A percentile compares a stretch with the other conserved stretches of the same genome.
Evolutionary conservation across 1,139 yeast species (phyloP).

Genomic region (Blastobotrys buckinghamii): DNA sequence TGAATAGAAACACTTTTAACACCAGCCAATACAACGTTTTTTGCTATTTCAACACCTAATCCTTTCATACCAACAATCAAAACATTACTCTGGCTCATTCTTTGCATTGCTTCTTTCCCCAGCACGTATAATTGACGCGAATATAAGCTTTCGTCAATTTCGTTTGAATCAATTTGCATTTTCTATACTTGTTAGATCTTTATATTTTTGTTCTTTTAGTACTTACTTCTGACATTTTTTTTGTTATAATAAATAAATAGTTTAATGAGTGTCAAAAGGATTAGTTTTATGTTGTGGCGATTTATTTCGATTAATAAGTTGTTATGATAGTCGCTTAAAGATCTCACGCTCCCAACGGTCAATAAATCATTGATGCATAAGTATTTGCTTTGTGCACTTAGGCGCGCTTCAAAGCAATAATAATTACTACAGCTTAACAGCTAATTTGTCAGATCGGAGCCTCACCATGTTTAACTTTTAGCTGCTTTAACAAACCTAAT

Average conservation of each 20-base stretch:
- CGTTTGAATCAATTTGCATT: constrained; percentile 37
- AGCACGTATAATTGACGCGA: constrained; percentile 92
- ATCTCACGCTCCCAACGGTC: background rate
- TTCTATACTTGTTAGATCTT: background rate
- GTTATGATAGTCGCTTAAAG: no score
- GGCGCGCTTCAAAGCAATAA: no score
- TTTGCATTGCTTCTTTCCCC: constrained; percentile 96
- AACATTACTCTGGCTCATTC: constrained; percentile 90
- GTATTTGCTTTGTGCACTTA: no score
- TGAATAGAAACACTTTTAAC: constrained; percentile 86
- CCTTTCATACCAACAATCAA: constrained; percentile 85
- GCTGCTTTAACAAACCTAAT: no score
- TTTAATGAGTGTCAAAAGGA: no score
- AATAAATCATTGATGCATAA: no score
- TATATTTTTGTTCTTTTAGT: background rate
- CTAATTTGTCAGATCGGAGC: no score
- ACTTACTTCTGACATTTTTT: background rate
- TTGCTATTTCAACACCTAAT: constrained; percentile 91
- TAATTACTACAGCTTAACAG: background rate
- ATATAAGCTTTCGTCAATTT: constrained; percentile 86
- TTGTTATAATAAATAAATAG: background rate
- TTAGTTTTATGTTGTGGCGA: background rate
- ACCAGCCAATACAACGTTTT: constrained; percentile 94
- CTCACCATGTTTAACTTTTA: no score
- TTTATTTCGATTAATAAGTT: no score